Base-by-base conservation (phyloP, 2,329 filamentous ascomycete species). In the Helicocarpus griseus region DNA sequence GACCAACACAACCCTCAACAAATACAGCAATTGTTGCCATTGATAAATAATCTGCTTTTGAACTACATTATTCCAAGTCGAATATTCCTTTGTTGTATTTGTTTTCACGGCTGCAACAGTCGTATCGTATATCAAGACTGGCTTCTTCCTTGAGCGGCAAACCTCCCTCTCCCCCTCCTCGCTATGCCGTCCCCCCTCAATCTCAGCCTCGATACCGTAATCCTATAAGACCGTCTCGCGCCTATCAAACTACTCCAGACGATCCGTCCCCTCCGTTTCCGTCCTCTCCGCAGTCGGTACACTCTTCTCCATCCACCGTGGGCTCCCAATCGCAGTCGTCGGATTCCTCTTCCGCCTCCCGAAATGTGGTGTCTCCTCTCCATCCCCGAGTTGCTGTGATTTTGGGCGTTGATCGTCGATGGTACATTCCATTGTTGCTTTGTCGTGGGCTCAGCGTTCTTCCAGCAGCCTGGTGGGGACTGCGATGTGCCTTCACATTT, bases 331-430 rank as follows among this genome's bases (percentile, higher is more conserved):
- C 40, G 6, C 24, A 13, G 22, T 14, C 33, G 6, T 36, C 33
- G 5, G 21, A 38, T 39, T n/a, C 45, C 43, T 36, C 40, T 8
- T 22, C 50, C 31, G 59, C 63, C 45, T 60, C 58, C 53, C 57
- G 59, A 53, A 61, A 67, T 61, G 59, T 58, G 49, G 59, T 59
- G 36, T 62, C 62, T 35, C 66, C 70, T 49, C 75, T 89, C 40
- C 86, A 89, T 62, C 87, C 87, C 11, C 85, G 86, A 51, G 81
- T 91, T 51, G 87, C 87, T 56, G 85, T 89, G 60, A 79, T 88
- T 29, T 77, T 91, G 44, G 86, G 87, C 48, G 80, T 93, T 14
- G 82, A 85, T 50, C 76, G 76, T 56, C 76, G 76, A 55, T 91
- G 86, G 83, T 83, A 90, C 65, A 74, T 85, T 39, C 83, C 84